Conservation (phyloP, 805 yeast genomes). For the Saccharomycopsis fodiens region DNA sequence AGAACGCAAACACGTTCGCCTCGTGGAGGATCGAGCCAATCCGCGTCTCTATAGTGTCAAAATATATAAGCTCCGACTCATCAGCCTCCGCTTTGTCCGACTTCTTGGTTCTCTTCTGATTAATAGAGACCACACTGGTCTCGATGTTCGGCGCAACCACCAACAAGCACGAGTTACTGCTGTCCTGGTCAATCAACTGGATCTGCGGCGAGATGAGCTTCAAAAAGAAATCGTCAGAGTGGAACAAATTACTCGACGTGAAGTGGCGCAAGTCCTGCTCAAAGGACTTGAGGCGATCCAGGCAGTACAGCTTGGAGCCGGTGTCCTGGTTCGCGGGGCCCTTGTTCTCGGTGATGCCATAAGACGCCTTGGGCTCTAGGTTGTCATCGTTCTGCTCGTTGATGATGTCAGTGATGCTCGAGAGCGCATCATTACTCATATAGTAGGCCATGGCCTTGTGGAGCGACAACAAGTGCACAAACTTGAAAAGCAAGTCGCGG, state of each 20-base stretch:
- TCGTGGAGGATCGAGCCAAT: constrained; percentile 59
- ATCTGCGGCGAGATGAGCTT: constrained; percentile 76
- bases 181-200: constrained; percentile 50
- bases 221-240: constrained; percentile 52
- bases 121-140: constrained; percentile 58
- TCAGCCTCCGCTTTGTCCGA: constrained; percentile 33
- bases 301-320: constrained; percentile 19
- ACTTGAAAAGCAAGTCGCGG: constrained; percentile 56
- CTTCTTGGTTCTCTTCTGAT: constrained; percentile 30
- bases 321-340: background rate
- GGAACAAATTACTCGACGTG: constrained; percentile 29
- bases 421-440: constrained; percentile 41
- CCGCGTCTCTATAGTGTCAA: constrained; percentile 50
- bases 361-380: background rate
- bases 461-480: constrained; percentile 41
- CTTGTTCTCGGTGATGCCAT: constrained; percentile 6
- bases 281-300: constrained; percentile 36
- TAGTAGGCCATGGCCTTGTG: constrained; percentile 38
- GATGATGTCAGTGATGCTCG: constrained; percentile 43
- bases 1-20: constrained; percentile 66
- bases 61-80: constrained; percentile 5
- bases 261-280: constrained; percentile 43
- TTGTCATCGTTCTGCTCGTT: constrained; percentile 19
- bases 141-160: constrained; percentile 71
- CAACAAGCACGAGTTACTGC: constrained; percentile 51